Conservation (phyloP, 148 eudicot species). For the Chenopodium quinoa region DNA sequence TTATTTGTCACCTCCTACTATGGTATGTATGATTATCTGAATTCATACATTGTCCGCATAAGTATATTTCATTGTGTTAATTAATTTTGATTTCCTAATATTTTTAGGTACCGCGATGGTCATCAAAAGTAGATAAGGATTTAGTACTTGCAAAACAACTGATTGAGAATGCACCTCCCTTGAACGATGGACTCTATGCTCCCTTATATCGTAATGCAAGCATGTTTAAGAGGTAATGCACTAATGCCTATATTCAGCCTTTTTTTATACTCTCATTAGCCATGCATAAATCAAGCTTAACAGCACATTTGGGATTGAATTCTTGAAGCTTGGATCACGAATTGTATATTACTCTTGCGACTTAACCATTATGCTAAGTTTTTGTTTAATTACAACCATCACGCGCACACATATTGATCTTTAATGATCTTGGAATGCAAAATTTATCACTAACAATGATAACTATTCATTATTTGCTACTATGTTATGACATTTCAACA, state of each 20-base stretch:
- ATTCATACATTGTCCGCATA: background rate
- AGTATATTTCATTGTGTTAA: background rate
- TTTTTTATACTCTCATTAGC: background rate
- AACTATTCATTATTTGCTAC: background rate
- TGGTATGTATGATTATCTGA: constrained; percentile 33
- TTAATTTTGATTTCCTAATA: background rate
- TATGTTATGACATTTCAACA: constrained; percentile 15
- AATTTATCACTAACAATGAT: background rate
- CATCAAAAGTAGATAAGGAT: constrained; percentile 41
- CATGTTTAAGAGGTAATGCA: constrained; percentile 51
- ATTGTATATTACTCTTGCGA: background rate
- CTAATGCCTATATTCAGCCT: constrained; percentile 5
- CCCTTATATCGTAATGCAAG: constrained; percentile 58
- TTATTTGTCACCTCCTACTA: constrained; percentile 30
- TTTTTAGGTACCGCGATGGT: constrained; percentile 42
- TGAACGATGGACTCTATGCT: constrained; percentile 43
- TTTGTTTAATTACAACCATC: background rate
- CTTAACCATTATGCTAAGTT: background rate
- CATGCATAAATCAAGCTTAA: background rate
- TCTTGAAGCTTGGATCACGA: background rate
- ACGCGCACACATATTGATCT: background rate
- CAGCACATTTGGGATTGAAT: background rate
- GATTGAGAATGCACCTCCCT: constrained; percentile 46
- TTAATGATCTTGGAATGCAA: background rate
- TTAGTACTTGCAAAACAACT: constrained; percentile 40